phyloP scores from a whole-genome alignment of 345 rosid genomes.

The Salix purpurea region DNA sequence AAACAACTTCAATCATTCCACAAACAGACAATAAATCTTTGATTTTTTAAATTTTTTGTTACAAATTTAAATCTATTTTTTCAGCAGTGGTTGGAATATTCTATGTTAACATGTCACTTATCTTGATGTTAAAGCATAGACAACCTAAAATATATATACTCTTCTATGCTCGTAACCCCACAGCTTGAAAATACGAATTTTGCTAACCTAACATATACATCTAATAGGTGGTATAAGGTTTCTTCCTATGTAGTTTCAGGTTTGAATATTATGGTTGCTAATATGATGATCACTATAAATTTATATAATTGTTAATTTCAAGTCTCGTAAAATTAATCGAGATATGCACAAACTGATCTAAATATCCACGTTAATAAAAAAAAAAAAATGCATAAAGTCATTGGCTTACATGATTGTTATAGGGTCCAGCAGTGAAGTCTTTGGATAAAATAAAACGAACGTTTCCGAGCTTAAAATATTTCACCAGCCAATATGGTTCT shows the following conservation, averaged over 20 bases:
- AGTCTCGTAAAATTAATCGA: no score
- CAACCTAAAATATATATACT: not conserved
- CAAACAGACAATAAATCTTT: no score
- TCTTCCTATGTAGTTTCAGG: no score
- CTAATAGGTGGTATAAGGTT: no score
- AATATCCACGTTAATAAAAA: no score
- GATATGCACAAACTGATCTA: accelerated
- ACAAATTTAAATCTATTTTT: not conserved
- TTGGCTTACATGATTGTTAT: no score
- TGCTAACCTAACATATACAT: not conserved
- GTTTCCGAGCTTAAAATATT: not conserved
- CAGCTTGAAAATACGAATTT: not conserved
- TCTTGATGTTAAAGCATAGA: not conserved
- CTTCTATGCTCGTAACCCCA: not conserved
- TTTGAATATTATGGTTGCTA: accelerated
- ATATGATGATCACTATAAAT: no score
- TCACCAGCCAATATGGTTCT: constrained; percentile 7
- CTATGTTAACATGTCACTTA: not conserved
- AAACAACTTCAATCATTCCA: no score
- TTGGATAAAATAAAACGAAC: not conserved
- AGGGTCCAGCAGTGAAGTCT: constrained; percentile 8
- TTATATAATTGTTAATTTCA: no score
- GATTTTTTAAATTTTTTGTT: not conserved
- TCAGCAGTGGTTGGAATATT: not conserved
- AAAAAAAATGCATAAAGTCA: no score